Percentiles rank a stretch among this genome's conserved stretches.
phyloP scores from a whole-genome alignment of 495 filamentous ascomycete species.

The Aspergillus saccharolyticus region DNA sequence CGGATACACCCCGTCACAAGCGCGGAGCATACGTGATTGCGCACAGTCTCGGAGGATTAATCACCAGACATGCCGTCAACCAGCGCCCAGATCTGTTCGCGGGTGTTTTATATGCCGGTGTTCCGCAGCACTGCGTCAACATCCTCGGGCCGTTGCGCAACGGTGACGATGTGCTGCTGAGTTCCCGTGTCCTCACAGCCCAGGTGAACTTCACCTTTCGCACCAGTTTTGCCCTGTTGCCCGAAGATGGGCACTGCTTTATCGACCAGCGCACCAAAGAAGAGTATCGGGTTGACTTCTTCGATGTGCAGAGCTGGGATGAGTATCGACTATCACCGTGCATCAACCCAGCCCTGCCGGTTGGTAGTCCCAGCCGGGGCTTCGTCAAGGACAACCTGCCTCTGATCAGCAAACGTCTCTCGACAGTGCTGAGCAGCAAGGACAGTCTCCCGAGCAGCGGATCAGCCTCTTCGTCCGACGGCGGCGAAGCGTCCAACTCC shows the following conservation, averaged over 20 bases:
- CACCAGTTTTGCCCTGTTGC: slow-evolving; percentile 78
- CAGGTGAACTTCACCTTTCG: slow-evolving; percentile 93
- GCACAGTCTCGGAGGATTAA: slow-evolving; percentile 84
- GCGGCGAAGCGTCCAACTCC: slow-evolving; percentile 10
- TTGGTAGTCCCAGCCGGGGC: slow-evolving; percentile 22
- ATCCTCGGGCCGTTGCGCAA: slow-evolving; percentile 87
- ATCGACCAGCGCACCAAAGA: slow-evolving; percentile 77
- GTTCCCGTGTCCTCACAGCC: slow-evolving; percentile 84
- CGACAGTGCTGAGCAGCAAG: slow-evolving; percentile 23
- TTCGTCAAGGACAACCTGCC: slow-evolving; percentile 47
- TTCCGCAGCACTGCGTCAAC: slow-evolving; percentile 81
- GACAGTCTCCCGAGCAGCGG: slow-evolving; percentile 9
- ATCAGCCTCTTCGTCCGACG: slow-evolving; percentile 11
- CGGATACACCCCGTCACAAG: slow-evolving; percentile 38
- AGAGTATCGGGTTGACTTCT: slow-evolving; percentile 81
- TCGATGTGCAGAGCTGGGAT: slow-evolving; percentile 72
- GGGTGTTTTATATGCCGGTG: slow-evolving; percentile 81
- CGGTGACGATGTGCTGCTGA: slow-evolving; percentile 85
- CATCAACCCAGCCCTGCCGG: slow-evolving; percentile 56
- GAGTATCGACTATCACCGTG: slow-evolving; percentile 75
- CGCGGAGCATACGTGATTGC: slow-evolving; percentile 78
- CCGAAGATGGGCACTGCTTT: slow-evolving; percentile 85
- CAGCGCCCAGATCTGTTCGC: slow-evolving; percentile 80
- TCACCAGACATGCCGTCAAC: slow-evolving; percentile 87
- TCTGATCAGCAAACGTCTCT: slow-evolving; percentile 36